These are phyloP conservation scores for Rheum nobile DNA, from an alignment of 148 eudicot species.

Conservation along the genomic window DNA sequence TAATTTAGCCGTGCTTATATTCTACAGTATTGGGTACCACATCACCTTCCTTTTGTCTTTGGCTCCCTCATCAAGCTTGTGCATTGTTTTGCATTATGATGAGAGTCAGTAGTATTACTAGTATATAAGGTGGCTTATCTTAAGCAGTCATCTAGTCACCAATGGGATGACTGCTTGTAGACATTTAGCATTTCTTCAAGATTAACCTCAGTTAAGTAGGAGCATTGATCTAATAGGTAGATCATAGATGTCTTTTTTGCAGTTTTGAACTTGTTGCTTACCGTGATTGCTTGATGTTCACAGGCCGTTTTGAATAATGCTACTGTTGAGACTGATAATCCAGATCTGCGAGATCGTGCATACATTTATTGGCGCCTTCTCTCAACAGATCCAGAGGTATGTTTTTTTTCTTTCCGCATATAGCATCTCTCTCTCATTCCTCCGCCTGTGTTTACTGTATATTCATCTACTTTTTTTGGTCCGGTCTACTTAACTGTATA, in stretches of 20 bases:
- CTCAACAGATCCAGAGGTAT: conserved; percentile 97
- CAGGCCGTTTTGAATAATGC: conserved; percentile 98
- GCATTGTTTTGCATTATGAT: background rate
- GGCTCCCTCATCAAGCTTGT: background rate
- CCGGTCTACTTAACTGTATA: too few species aligned
- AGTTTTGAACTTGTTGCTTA: conserved; percentile 1
- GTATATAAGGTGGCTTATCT: background rate
- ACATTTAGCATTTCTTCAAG: background rate
- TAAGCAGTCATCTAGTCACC: background rate
- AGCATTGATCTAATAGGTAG: background rate
- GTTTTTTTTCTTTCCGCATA: conserved; percentile 2
- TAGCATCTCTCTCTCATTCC: background rate
- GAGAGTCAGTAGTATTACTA: background rate
- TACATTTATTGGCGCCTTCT: conserved; percentile 99
- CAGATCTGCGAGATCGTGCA: conserved; percentile 95
- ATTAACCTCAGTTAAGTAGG: background rate
- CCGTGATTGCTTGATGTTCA: conserved; percentile 8
- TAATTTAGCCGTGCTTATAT: background rate
- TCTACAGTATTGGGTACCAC: background rate
- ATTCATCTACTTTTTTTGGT: background rate
- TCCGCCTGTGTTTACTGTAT: background rate
- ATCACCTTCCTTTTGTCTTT: background rate
- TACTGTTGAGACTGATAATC: conserved; percentile 98
- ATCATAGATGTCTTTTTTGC: background rate
- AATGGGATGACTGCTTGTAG: background rate